A percentile compares a stretch with the other conserved stretches of the same genome.
phyloP scores from a whole-genome alignment of 345 rosid genomes.

The Pistacia vera region DNA sequence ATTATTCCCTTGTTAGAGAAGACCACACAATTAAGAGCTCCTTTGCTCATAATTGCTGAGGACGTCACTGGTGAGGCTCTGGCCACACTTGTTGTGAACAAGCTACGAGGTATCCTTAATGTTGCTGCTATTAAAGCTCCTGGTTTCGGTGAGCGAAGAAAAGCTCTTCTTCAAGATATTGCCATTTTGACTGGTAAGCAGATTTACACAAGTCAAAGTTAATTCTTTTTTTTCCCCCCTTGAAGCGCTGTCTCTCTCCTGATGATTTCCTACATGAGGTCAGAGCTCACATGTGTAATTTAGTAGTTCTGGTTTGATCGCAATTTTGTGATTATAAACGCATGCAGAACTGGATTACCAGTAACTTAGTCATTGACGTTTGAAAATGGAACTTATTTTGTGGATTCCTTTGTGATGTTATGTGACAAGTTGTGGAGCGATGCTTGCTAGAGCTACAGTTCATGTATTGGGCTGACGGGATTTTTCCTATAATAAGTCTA shows the following conservation, averaged over 20 bases:
- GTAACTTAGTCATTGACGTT: background rate
- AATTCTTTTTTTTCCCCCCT: too few relatives aligned
- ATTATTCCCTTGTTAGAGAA: slow-evolving; percentile 91
- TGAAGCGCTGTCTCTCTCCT: background rate
- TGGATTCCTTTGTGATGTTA: background rate
- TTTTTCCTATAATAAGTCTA: background rate
- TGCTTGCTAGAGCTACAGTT: background rate
- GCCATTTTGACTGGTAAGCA: slow-evolving; percentile 84
- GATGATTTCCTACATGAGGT: background rate
- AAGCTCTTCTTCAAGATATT: slow-evolving; percentile 93
- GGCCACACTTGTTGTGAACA: slow-evolving; percentile 96
- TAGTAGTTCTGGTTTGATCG: background rate
- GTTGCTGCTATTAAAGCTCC: slow-evolving; percentile 98
- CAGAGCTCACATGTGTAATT: background rate
- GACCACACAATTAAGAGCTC: slow-evolving; percentile 90
- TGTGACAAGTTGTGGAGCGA: background rate
- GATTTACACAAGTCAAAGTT: background rate
- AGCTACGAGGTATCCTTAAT: slow-evolving; percentile 85
- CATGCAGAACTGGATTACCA: background rate
- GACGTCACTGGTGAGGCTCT: slow-evolving; percentile 96
- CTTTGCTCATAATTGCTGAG: slow-evolving; percentile 91
- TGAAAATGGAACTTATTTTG: background rate
- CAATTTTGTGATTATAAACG: background rate
- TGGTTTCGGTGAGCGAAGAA: slow-evolving; percentile 96
- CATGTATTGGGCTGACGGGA: background rate